Conservation (phyloP, 306 rosid species). For the Delonix regia region DNA sequence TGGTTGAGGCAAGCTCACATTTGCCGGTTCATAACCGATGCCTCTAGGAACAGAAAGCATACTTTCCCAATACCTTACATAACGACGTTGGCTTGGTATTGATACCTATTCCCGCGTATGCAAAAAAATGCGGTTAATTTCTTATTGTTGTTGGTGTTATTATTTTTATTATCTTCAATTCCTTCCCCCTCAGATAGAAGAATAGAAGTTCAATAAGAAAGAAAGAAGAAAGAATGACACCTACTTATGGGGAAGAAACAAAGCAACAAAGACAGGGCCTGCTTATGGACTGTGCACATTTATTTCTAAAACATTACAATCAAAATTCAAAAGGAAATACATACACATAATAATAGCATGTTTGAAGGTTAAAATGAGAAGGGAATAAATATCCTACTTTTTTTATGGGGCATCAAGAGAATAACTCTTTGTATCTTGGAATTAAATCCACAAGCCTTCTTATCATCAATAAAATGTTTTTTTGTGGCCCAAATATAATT, state of each 20-base stretch:
- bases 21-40: conserved; percentile 40
- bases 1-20: conserved; percentile 61
- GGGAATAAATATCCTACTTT: neutral
- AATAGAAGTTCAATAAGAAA: conserved; percentile 1
- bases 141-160: neutral
- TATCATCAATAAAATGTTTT: neutral
- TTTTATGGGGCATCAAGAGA: neutral
- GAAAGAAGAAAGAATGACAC: neutral
- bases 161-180: neutral
- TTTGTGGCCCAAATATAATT: neutral
- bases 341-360: neutral
- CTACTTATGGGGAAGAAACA: conserved; percentile 1
- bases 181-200: neutral
- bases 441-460: neutral
- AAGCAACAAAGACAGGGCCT: neutral
- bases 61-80: conserved; percentile 70
- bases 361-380: neutral
- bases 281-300: neutral
- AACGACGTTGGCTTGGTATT: conserved; percentile 97
- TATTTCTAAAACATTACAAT: neutral
- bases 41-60: conserved; percentile 58
- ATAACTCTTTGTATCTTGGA: neutral
- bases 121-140: conserved; percentile 13
- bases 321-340: neutral
- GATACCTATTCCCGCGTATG: conserved; percentile 69